A percentile compares a stretch with the other conserved stretches of the same genome.
Conservation (phyloP, 108 stramenopile genomes). For the Asterionellopsis glacialis region DNA sequence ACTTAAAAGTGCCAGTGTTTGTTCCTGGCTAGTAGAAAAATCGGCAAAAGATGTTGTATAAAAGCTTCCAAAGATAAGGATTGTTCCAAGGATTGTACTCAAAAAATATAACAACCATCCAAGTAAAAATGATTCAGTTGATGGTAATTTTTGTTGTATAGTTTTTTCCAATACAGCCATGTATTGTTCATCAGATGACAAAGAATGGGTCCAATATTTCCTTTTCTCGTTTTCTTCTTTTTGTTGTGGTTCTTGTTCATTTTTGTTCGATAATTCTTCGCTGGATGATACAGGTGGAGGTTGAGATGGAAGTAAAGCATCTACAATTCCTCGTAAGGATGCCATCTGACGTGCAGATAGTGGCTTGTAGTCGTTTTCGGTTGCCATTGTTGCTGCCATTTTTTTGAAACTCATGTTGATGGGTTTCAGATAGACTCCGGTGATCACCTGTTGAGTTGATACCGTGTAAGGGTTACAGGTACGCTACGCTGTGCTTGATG, state of each 20-base stretch:
- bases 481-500: too few relatives aligned
- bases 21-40: not conserved
- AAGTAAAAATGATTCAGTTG: not conserved
- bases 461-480: too few relatives aligned
- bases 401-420: too few relatives aligned
- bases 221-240: too few relatives aligned
- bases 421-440: too few relatives aligned
- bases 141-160: not conserved
- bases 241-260: not conserved
- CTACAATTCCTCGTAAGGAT: not conserved
- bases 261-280: not conserved
- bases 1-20: not conserved
- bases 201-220: not conserved
- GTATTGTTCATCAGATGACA: not conserved
- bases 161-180: not conserved
- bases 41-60: not conserved
- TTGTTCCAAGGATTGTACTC: not conserved
- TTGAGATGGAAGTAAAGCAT: constrained; percentile 4
- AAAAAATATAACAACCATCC: not conserved
- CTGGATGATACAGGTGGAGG: not conserved
- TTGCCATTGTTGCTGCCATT: not conserved
- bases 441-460: too few relatives aligned
- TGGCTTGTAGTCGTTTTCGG: not conserved
- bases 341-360: not conserved
- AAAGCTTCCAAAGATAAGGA: not conserved